A percentile compares a stretch with the other conserved stretches of the same genome.
These are phyloP conservation scores for Penicillium waksmanii DNA, from an alignment of 495 filamentous ascomycete species.

Conservation along the genomic window DNA sequence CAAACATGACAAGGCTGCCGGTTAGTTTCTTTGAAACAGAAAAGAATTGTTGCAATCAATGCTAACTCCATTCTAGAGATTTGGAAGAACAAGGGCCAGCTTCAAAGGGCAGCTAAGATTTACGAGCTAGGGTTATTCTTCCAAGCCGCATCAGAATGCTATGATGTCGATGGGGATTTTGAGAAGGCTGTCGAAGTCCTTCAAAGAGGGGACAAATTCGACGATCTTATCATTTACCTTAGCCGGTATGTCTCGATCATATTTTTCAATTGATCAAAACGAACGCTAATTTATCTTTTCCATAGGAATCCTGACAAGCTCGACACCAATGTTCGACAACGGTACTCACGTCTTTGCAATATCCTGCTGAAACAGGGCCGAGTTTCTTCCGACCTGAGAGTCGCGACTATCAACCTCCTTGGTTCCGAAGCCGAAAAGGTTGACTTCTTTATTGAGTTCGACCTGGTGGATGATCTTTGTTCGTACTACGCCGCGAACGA, in stretches of 20 bases:
- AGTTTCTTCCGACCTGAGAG: conserved; percentile 20
- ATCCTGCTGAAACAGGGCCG: conserved; percentile 35
- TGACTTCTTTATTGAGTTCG: conserved; percentile 31
- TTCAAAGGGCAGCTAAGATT: conserved; percentile 22
- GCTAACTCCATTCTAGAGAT: conserved; percentile 8
- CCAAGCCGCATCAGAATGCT: conserved; percentile 22
- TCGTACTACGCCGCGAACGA: conserved; percentile 9
- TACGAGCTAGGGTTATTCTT: conserved; percentile 18
- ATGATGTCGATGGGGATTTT: conserved; percentile 13
- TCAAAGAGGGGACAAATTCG: conserved; percentile 22
- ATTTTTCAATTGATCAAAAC: too few species aligned
- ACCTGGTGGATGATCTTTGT: conserved; percentile 32
- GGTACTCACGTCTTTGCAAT: conserved; percentile 29
- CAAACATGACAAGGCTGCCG: conserved; percentile 18
- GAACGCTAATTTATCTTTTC: too few species aligned
- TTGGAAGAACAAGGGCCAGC: conserved; percentile 15
- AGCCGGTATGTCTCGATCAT: not conserved
- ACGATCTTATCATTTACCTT: conserved; percentile 31
- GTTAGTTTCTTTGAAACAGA: conserved; percentile 3
- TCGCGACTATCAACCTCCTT: conserved; percentile 26
- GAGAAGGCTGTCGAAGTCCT: conserved; percentile 43
- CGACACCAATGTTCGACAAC: conserved; percentile 3
- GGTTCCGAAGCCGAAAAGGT: conserved; percentile 29
- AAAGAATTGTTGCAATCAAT: not conserved
- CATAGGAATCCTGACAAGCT: conserved; percentile 12